These are phyloP conservation scores for Termitomyces sp. DNA, from an alignment of 768 basidiomycete genomes.

Conservation along the genomic window DNA sequence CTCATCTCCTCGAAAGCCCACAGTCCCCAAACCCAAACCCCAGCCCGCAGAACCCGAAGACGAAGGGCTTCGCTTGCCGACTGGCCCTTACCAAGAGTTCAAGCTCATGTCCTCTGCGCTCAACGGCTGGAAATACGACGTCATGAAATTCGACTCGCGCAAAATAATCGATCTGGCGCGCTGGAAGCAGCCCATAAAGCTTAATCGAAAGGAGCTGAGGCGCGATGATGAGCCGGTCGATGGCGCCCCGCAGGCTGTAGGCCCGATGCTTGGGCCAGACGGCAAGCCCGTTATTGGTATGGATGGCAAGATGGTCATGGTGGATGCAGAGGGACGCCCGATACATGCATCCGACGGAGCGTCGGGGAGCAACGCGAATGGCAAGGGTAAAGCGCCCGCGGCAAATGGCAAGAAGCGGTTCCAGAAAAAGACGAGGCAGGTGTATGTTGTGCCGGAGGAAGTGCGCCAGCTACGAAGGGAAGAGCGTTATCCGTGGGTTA, in stretches of 20 bases:
- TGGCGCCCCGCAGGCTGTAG: conserved; percentile 48
- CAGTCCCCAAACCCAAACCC: conserved; percentile 37
- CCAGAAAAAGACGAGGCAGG: conserved; percentile 80
- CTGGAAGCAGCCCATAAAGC: conserved; percentile 75
- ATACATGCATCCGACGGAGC: conserved; percentile 39
- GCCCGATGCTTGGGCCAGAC: conserved; percentile 76
- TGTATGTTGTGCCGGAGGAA: conserved; percentile 78
- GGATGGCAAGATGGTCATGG: conserved; percentile 78
- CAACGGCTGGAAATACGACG: conserved; percentile 88
- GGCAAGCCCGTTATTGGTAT: conserved; percentile 79
- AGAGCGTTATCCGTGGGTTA: conserved; percentile 89
- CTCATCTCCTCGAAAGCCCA: conserved; percentile 34
- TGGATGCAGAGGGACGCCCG: conserved; percentile 72
- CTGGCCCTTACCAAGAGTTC: conserved; percentile 71
- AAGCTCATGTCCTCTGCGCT: conserved; percentile 74
- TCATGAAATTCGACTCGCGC: conserved; percentile 86
- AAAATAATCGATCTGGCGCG: conserved; percentile 64
- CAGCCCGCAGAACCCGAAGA: conserved; percentile 40
- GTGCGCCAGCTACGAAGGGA: conserved; percentile 75
- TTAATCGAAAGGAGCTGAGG: conserved; percentile 82
- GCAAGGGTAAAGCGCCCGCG: conserved; percentile 39
- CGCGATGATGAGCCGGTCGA: conserved; percentile 37
- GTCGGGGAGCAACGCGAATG: conserved; percentile 24
- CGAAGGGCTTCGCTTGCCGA: conserved; percentile 53
- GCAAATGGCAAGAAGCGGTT: conserved; percentile 64